These are phyloP conservation scores for Phytophthora crassamura DNA, from an alignment of 352 stramenopile genomes.

Conservation along the genomic window DNA sequence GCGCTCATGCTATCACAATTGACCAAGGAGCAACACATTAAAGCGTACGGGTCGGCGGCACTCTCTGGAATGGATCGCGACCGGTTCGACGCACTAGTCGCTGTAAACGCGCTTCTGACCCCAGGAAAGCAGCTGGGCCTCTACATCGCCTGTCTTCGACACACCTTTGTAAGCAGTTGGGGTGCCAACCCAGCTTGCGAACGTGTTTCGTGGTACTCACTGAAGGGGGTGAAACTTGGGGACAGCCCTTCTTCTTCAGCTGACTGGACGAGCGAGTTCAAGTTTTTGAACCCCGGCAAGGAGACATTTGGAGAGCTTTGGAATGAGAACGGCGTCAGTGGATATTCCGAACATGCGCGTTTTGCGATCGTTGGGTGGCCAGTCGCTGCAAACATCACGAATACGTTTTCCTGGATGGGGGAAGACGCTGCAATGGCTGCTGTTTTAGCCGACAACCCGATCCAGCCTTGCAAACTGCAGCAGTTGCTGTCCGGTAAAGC, in stretches of 20 bases:
- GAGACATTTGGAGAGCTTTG: neutral
- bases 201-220: neutral
- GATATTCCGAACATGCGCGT: neutral
- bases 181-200: neutral
- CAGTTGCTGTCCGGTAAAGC: no score
- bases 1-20: no score
- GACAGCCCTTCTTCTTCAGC: neutral
- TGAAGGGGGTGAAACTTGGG: neutral
- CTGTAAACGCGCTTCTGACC: no score
- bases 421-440: neutral
- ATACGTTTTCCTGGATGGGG: neutral
- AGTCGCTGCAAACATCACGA: neutral
- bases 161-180: no score
- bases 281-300: neutral
- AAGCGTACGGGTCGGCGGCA: no score
- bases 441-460: neutral
- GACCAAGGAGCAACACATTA: no score
- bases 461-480: neutral
- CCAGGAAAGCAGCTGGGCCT: no score
- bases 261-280: neutral
- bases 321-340: no score
- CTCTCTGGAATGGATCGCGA: no score
- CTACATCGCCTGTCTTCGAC: no score
- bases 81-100: no score
- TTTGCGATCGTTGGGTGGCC: slow-evolving; percentile 1